Base-by-base conservation (phyloP, 2,329 filamentous ascomycete species). In the Fusarium sororula region DNA sequence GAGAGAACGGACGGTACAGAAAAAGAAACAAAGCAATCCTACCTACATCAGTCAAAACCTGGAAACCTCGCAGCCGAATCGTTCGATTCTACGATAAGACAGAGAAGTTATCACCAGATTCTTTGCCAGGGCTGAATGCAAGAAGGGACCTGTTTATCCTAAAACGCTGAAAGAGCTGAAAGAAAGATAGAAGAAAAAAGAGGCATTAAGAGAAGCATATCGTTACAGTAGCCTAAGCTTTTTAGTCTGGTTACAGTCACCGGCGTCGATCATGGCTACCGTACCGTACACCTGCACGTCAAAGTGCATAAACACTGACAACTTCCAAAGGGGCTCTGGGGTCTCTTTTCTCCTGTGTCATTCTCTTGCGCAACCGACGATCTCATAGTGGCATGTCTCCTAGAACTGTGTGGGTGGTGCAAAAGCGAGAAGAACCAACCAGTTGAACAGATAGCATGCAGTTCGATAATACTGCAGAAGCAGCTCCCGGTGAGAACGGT, bases 401-500 rank as follows among this genome's bases (percentile, higher is more conserved):
- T 35, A 51, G 42, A 15, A 50, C 18, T 66, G 48, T 35, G 61
- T 59, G 70, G 59, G 69, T 65, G 69, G 63, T 41, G 50, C 22
- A 55, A 44, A 68, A 10, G 45, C 10, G 42, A 50, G 22, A 18
- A 9, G 35, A 28, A 7, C 41, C 55, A 38, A 47, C 44, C 48
- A 51, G 48, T 35, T 35, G 30, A 51, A 51, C n/a, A 47, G 37
- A 39, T n/a, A 50, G 9, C 32, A 41, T 32, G 37, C n/a, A 59
- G 35, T 32, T 47, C 24, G 44, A 50, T 45, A 35, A 56, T 70
- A 50, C 38, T 70, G 60, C 66, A 70, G 68, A 71, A 68, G n/a
- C 66, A 58, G 66, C 58, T 74, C 63, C 70, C 60, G 71, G 71
- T 72, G 67, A 74, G 48, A 70, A 74, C 70, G 62, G 71, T 74